Conservation (phyloP, 306 rosid genomes). For the Acmispon strigosus region DNA sequence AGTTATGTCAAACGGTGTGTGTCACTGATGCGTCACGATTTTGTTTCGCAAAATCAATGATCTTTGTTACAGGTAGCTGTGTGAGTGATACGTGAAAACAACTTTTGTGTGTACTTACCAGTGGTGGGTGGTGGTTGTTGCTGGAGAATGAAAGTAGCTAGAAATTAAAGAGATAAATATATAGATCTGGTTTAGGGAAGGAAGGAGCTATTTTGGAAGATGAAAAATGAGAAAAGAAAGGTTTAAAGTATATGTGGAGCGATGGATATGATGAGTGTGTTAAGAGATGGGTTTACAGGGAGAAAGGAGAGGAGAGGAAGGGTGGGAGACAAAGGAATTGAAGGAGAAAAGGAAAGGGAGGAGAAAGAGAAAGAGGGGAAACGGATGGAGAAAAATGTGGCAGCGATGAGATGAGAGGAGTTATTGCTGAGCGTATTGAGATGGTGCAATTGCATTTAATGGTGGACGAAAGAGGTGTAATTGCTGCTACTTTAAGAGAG, state of each 20-base stretch:
- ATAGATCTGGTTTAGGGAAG: constrained; percentile 39
- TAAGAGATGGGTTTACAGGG: neutral
- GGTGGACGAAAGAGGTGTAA: constrained; percentile 73
- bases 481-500: constrained; percentile 40
- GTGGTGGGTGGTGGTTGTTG: constrained; percentile 2
- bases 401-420: constrained; percentile 44
- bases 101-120: constrained; percentile 19
- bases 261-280: constrained; percentile 1
- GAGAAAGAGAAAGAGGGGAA: constrained; percentile 16
- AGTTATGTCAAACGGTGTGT: neutral
- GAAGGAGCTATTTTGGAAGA: constrained; percentile 8
- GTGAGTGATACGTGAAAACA: neutral
- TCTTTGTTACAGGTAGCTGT: neutral
- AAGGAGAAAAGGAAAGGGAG: constrained; percentile 19
- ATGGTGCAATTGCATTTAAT: constrained; percentile 98
- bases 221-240: constrained; percentile 2
- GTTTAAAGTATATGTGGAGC: neutral
- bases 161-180: neutral
- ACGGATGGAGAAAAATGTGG: constrained; percentile 59
- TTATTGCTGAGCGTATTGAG: constrained; percentile 95
- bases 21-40: neutral
- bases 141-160: neutral
- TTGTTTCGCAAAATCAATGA: neutral
- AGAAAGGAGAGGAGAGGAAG: neutral
- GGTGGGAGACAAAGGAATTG: constrained; percentile 22